A percentile compares a stretch with the other conserved stretches of the same genome.
These are phyloP conservation scores for Centrapalus pauciflorus DNA, from an alignment of 129 eudicot species.

Conservation along the genomic window DNA sequence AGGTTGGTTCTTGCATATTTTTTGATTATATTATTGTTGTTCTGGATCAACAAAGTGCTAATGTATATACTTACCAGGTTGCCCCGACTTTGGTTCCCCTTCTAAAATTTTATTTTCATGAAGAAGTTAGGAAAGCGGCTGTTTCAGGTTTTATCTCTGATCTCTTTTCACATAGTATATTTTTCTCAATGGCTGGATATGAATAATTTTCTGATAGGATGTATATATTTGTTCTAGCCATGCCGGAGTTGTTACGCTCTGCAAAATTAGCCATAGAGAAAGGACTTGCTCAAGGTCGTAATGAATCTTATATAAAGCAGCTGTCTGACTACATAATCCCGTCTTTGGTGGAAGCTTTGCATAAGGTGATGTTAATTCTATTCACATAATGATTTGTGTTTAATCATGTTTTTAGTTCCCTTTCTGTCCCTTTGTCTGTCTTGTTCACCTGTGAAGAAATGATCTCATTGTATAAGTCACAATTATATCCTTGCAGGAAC, in stretches of 20 bases:
- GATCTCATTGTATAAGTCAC: slow-evolving; percentile 10
- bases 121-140: slow-evolving; percentile 98
- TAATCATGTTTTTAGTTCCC: not conserved
- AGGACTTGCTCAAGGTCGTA: slow-evolving; percentile 96
- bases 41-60: not conserved
- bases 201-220: not conserved
- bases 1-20: slow-evolving; percentile 41
- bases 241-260: slow-evolving; percentile 95
- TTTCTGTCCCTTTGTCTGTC: not conserved
- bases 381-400: not conserved
- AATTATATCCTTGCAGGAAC: slow-evolving; percentile 59
- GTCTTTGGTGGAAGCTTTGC: slow-evolving; percentile 92
- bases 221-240: slow-evolving; percentile 43
- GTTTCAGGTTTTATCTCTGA: slow-evolving; percentile 63
- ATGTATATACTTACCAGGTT: slow-evolving; percentile 43
- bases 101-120: slow-evolving; percentile 93
- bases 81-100: slow-evolving; percentile 98
- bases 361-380: slow-evolving; percentile 48
- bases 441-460: not conserved
- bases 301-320: slow-evolving; percentile 87
- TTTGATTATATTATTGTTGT: not conserved
- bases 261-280: slow-evolving; percentile 95
- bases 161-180: not conserved
- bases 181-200: not conserved
- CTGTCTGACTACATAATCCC: slow-evolving; percentile 91